Percentiles rank a stretch among this genome's conserved stretches.
These are phyloP conservation scores for Apocynum venetum DNA, from an alignment of 257 asterid genomes.

Conservation along the genomic window DNA sequence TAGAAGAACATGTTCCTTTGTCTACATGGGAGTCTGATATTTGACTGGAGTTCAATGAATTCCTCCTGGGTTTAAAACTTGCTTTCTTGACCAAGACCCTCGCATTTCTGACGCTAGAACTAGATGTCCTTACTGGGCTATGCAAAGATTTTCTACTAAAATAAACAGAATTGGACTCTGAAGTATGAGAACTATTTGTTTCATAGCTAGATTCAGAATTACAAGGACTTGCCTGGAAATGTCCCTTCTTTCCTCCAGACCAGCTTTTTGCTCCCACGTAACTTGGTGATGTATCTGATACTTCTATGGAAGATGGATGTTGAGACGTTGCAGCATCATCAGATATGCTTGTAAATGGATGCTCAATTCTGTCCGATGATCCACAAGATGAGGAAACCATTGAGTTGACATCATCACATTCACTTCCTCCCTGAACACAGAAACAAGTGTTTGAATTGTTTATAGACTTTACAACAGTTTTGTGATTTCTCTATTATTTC, in stretches of 20 bases:
- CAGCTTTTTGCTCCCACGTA: conserved; percentile 41
- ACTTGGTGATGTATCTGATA: conserved; percentile 34
- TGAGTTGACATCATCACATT: conserved; percentile 46
- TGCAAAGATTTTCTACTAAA: conserved; percentile 15
- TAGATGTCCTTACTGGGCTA: conserved; percentile 32
- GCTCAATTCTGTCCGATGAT: conserved; percentile 37
- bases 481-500: not conserved
- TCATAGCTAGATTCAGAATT: conserved; percentile 38
- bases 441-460: not conserved
- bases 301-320: conserved; percentile 19
- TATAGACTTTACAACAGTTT: not conserved
- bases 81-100: conserved; percentile 44
- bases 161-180: conserved; percentile 12
- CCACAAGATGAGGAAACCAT: conserved; percentile 47
- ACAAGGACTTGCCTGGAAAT: conserved; percentile 28
- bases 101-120: conserved; percentile 36
- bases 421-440: conserved; percentile 56
- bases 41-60: conserved; percentile 22
- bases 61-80: conserved; percentile 58
- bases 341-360: conserved; percentile 22
- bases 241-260: conserved; percentile 42
- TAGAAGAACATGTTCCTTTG: conserved; percentile 77
- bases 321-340: conserved; percentile 20
- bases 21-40: conserved; percentile 33
- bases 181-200: conserved; percentile 16